Evolutionary conservation across 2,329 filamentous ascomycete genomes (phyloP), one percentile per base, ranked within the genome.

Genomic region (Aspergillus tamarii): DNA sequence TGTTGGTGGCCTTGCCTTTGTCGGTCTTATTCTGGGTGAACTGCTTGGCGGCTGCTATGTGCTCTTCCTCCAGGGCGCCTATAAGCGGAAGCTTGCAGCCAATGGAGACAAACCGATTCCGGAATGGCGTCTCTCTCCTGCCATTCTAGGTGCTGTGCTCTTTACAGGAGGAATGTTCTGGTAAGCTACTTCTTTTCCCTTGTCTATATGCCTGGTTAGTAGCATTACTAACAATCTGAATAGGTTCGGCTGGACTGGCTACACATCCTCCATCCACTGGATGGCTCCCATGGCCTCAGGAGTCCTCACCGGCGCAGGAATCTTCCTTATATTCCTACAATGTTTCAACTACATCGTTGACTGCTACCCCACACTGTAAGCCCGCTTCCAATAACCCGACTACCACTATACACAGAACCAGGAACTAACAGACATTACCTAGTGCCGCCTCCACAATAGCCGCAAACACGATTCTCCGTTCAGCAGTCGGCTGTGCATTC

Each of bases 271-370:
- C 2, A 74, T 77, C 16, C 75, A 77, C 63, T 78, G 76, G 75
- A 74, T 76, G 64, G 74, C 69, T 2, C 74, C 75, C 4, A 73
- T 72, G 4, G 69, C 71, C 7, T 71, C 70, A 2, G 75, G 75
- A 9, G 36, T 77, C 0, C 45, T 75, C 9, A 74, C 69, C 10
- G 74, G 75, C 4, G 75, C 76, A 34, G 74, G 75, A 4, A 72
- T 77, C 36, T 70, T 72, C 43, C 69, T 70, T 8, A 76, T 77
- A 59, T 77, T 77, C 62, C 60, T 77, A 11, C 73, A 73, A 41
- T 72, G 73, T 26, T 77, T 77, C 66, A 78, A 78, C 61, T 78
- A 81, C 46, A 63, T 81, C 28, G 72, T 81, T 7, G 79, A 81
- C 60, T 76, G 77, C 3, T 81, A 81, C 62, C 71, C 79, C 14